Conservation (phyloP, 768 basidiomycete species). For the Kwoniella shandongensis region DNA sequence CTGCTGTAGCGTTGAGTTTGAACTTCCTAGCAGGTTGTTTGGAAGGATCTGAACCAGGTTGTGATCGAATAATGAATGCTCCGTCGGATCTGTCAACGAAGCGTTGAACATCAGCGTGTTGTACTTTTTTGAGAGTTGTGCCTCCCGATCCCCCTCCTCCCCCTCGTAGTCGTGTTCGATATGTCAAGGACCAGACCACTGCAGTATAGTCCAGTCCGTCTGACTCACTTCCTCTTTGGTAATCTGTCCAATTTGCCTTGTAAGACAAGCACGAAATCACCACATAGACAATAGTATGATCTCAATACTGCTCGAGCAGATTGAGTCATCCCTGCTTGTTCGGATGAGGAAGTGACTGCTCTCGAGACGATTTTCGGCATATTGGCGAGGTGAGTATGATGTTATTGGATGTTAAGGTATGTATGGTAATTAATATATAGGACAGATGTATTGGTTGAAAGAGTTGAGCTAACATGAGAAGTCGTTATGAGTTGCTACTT, state of each 20-base stretch:
- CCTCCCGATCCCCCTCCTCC: too few species aligned
- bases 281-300: conserved; percentile 55
- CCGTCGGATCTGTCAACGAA: conserved; percentile 67
- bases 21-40: conserved; percentile 66
- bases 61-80: conserved; percentile 74
- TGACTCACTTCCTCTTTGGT: conserved; percentile 50
- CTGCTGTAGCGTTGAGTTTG: conserved; percentile 76
- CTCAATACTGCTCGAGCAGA: conserved; percentile 51
- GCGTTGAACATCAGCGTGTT: conserved; percentile 15
- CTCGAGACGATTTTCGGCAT: conserved; percentile 94
- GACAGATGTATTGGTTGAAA: neutral
- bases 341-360: conserved; percentile 82
- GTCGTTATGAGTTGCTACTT: too few species aligned
- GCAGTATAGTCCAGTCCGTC: neutral
- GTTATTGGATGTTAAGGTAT: too few species aligned
- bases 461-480: neutral
- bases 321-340: conserved; percentile 53
- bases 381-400: neutral
- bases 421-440: too few species aligned
- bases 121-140: too few species aligned
- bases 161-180: too few species aligned
- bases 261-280: conserved; percentile 54
- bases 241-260: conserved; percentile 51
- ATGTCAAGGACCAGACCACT: neutral
- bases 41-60: conserved; percentile 61